A percentile compares a stretch with the other conserved stretches of the same genome.
These are phyloP conservation scores for Fraxinus latifolia DNA, from an alignment of 305 asterid species.

Conservation along the genomic window DNA sequence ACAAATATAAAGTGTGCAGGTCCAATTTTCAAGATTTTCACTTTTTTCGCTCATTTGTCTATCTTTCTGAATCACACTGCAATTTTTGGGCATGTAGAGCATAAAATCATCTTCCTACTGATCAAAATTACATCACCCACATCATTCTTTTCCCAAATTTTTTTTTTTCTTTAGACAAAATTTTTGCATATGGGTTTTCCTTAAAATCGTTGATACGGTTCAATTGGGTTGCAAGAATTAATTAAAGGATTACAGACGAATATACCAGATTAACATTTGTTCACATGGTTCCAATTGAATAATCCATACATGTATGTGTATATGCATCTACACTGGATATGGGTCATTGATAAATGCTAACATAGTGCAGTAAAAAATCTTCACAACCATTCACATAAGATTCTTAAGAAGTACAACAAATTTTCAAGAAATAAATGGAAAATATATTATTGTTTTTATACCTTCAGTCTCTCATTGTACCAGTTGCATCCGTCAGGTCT, in stretches of 20 bases:
- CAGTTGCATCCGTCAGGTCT: slow-evolving; percentile 35
- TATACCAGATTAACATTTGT: slow-evolving; percentile 21
- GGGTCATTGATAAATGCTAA: slow-evolving; percentile 14
- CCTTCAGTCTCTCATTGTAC: slow-evolving; percentile 42
- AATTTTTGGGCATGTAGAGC: neutral
- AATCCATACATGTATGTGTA: slow-evolving; percentile 15
- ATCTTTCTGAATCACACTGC: slow-evolving; percentile 15
- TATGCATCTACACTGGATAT: slow-evolving; percentile 20
- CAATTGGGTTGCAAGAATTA: slow-evolving; percentile 19
- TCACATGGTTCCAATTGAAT: slow-evolving; percentile 11
- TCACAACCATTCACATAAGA: slow-evolving; percentile 15
- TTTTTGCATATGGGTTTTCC: slow-evolving; percentile 27
- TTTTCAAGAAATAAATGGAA: slow-evolving; percentile 18
- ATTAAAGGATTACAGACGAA: slow-evolving; percentile 28
- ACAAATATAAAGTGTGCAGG: neutral
- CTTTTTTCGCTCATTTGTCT: neutral
- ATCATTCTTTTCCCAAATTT: slow-evolving; percentile 6
- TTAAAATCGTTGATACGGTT: slow-evolving; percentile 18
- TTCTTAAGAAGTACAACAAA: slow-evolving; percentile 21
- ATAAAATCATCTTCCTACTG: neutral
- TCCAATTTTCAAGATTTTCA: slow-evolving; percentile 1
- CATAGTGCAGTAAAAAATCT: neutral
- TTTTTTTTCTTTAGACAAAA: slow-evolving; percentile 7
- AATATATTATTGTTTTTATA: slow-evolving; percentile 17
- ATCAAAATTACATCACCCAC: neutral